phyloP scores from a whole-genome alignment of 1,139 yeast genomes.

The Yamadazyma triangularis region DNA sequence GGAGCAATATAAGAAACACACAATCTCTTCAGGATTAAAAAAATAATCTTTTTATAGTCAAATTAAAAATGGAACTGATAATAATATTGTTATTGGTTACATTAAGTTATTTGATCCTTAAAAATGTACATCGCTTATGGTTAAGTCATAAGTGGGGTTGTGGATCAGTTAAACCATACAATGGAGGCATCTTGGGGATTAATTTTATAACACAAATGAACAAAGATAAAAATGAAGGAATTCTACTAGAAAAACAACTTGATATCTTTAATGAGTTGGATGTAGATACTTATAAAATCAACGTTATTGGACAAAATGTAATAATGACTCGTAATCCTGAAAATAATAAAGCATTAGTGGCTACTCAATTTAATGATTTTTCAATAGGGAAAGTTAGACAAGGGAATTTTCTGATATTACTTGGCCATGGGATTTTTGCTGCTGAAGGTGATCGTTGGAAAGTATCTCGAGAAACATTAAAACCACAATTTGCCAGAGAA shows the following conservation, averaged over 20 bases:
- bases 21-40: too few relatives aligned
- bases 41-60: too few relatives aligned
- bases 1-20: too few relatives aligned
- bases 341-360: conserved; percentile 31
- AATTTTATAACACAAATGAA: too few relatives aligned
- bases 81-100: background rate
- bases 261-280: background rate
- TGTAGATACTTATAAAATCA: background rate
- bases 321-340: conserved; percentile 18
- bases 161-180: conserved; percentile 1
- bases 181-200: background rate
- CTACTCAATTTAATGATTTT: conserved; percentile 45
- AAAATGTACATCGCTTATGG: conserved; percentile 1
- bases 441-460: conserved; percentile 56
- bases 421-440: conserved; percentile 58
- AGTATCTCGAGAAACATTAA: conserved; percentile 48
- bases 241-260: background rate
- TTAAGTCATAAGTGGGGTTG: conserved; percentile 11
- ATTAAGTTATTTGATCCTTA: background rate
- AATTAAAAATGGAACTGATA: background rate
- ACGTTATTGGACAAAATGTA: background rate
- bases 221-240: background rate
- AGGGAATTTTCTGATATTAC: conserved; percentile 33
- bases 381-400: conserved; percentile 42
- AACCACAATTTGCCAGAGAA: conserved; percentile 55